Conservation (phyloP, 768 basidiomycete species). For the Cystofilobasidium macerans region DNA sequence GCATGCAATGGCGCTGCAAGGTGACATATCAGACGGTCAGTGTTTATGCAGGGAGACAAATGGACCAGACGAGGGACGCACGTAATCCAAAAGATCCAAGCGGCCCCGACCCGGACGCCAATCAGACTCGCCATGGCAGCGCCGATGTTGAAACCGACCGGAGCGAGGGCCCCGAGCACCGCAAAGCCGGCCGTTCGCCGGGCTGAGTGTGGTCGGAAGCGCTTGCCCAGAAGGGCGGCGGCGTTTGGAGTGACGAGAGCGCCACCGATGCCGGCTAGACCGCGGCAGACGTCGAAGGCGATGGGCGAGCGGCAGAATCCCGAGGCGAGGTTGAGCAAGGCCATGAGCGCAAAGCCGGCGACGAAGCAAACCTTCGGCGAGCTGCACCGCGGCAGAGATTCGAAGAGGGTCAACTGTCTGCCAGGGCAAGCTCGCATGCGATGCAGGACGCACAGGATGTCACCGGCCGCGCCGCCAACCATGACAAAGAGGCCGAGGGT, state of each 20-base stretch:
- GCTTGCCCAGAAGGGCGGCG: not conserved
- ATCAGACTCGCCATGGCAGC: not conserved
- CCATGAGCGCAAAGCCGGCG: conserved; percentile 8
- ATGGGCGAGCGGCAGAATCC: not conserved
- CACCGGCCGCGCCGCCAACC: not conserved
- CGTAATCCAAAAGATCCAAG: conserved; percentile 10
- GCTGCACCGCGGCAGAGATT: not conserved
- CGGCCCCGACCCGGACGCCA: not conserved
- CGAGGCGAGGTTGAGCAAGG: not conserved
- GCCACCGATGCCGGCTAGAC: conserved; percentile 1
- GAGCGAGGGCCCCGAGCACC: not conserved
- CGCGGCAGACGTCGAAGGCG: conserved; percentile 1
- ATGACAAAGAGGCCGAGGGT: conserved; percentile 8
- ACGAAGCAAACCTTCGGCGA: not conserved
- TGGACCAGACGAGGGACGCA: not conserved
- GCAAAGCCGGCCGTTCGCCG: conserved; percentile 1
- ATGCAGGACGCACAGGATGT: not conserved
- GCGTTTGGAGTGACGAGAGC: conserved; percentile 5
- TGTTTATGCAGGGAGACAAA: not conserved
- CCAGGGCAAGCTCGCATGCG: no score
- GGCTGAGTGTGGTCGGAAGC: not conserved
- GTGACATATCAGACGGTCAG: no score
- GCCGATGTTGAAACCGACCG: not conserved
- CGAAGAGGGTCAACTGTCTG: not conserved
- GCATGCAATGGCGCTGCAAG: not conserved